Evolutionary conservation across 2,329 filamentous ascomycete genomes (phyloP), one percentile per base, ranked within the genome.

Genomic region (Fusarium torulosum): DNA sequence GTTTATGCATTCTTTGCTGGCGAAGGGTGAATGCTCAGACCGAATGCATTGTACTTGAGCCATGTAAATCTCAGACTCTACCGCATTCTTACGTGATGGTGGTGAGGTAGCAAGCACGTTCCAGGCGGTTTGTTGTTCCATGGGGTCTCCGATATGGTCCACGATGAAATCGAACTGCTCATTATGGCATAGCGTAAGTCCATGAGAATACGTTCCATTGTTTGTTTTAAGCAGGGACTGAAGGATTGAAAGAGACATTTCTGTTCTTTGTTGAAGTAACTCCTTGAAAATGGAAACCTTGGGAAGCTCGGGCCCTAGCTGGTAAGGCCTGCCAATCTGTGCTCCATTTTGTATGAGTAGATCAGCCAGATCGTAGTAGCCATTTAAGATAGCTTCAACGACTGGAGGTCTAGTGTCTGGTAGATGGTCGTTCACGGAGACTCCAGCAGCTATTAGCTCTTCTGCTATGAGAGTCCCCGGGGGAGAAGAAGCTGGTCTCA

Each of bases 221-320:
- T 6, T 35, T 10, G 38, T 2, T 13, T 0, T 13, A 0, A 53
- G 6, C 1, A 53, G 40, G 8, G 4, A 45, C 11, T 6, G 38
- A 2, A 53, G 20, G 4, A 45, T 45, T 1, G 27, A 25, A 8
- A 53, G 38, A 2, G 20, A 45, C 21, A 11, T 45, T 17, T 33
- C 27, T 2, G 50, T 35, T 25, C 38, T 17, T 45, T 45, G 20
- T 4, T 53, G 15, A 10, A 45, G 9, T 1, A 53, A 11, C 4
- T 53, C 38, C 17, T 53, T 53, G 27, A 53, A 35, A 3, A 52
- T 33, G 3, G 50, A 53, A 20, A 53, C 25, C 3, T 3, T 14
- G 0, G 50, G 40, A 7, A 25, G 27, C 0, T 19, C 27, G 0
- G 9, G 17, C 0, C 50, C 27, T 3, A 45, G 7, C 10, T 45